Conservation (phyloP, 2,329 filamentous ascomycete genomes). For the Trichoderma aggressivum region DNA sequence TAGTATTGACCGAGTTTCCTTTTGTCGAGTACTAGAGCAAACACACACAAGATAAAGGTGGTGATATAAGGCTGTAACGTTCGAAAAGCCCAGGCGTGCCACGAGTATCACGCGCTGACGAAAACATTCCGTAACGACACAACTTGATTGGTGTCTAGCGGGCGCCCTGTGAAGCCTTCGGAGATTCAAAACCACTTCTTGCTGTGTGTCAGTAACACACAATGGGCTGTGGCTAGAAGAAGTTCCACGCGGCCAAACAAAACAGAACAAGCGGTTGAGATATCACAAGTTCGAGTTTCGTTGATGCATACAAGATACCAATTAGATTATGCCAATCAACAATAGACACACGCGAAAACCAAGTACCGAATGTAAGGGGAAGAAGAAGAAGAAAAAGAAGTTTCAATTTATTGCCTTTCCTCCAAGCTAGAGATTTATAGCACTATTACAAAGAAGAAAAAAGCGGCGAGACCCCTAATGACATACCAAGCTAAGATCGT, state of each 20-base stretch:
- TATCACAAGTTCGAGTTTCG: background rate
- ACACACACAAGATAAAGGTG: background rate
- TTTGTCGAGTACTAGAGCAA: background rate
- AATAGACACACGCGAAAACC: background rate
- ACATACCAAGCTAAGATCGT: conserved; percentile 1
- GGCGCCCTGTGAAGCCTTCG: conserved; percentile 1
- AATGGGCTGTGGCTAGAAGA: background rate
- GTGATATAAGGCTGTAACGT: background rate
- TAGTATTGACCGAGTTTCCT: background rate
- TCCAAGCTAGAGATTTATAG: background rate
- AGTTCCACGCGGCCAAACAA: background rate
- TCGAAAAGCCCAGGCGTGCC: background rate
- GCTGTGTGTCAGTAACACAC: background rate
- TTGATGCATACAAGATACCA: background rate
- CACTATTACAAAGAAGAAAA: background rate
- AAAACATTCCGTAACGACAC: background rate
- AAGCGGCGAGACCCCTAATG: background rate
- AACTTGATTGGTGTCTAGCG: background rate
- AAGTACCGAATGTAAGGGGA: background rate
- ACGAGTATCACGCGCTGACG: conserved; percentile 2
- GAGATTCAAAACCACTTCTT: background rate
- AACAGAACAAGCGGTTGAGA: background rate
- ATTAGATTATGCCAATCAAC: background rate
- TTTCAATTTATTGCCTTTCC: conserved; percentile 11
- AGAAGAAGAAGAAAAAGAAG: background rate